Evolutionary conservation across 2,329 filamentous ascomycete genomes (phyloP).

Genomic region (Aspergillus felis): DNA sequence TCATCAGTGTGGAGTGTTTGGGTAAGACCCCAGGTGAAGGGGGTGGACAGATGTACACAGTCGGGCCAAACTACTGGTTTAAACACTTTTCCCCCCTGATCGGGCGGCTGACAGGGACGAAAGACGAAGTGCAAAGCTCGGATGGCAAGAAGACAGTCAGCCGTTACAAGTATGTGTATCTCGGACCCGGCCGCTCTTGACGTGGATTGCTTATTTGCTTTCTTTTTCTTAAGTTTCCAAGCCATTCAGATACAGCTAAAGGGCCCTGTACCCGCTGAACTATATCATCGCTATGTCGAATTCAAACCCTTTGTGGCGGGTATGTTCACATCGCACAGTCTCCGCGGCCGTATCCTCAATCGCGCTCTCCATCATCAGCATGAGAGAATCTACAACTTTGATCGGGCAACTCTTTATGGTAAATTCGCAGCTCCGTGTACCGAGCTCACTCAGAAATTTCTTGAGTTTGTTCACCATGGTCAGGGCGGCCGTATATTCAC

Average conservation of each 20-base stretch:
- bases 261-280: slow-evolving; percentile 71
- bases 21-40: slow-evolving; percentile 65
- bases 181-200: neutral
- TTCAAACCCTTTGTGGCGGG: slow-evolving; percentile 85
- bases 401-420: slow-evolving; percentile 70
- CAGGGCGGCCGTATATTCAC: slow-evolving; percentile 85
- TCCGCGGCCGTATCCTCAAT: slow-evolving; percentile 76
- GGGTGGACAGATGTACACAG: slow-evolving; percentile 69
- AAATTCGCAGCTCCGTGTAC: slow-evolving; percentile 61
- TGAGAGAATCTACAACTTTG: slow-evolving; percentile 81
- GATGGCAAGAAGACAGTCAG: slow-evolving; percentile 55
- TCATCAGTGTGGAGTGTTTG: slow-evolving; percentile 72
- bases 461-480: slow-evolving; percentile 82
- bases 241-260: slow-evolving; percentile 84
- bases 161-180: slow-evolving; percentile 68
- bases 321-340: slow-evolving; percentile 76
- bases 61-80: slow-evolving; percentile 72
- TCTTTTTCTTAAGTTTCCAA: slow-evolving; percentile 64
- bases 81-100: slow-evolving; percentile 88
- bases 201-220: slow-evolving; percentile 1
- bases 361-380: slow-evolving; percentile 89
- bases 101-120: slow-evolving; percentile 71
- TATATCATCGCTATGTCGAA: slow-evolving; percentile 92
- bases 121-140: slow-evolving; percentile 58
- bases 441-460: slow-evolving; percentile 72